Evolutionary conservation across 306 rosid species (phyloP).

Genomic region (Bauhinia variegata): DNA sequence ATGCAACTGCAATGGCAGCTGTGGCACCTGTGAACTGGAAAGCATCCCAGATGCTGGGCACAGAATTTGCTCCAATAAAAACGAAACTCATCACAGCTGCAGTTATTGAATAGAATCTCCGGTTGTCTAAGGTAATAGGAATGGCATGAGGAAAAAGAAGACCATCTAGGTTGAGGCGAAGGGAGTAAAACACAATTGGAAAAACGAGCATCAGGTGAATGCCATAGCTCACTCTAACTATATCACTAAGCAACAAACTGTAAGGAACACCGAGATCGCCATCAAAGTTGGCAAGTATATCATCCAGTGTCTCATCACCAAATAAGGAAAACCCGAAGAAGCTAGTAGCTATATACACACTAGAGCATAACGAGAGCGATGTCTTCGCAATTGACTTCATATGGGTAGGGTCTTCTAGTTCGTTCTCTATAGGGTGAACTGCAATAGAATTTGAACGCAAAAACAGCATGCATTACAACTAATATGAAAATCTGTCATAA

Average conservation of each 20-base stretch:
- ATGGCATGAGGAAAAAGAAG: conserved; percentile 68
- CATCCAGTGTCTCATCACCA: conserved; percentile 71
- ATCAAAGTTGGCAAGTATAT: conserved; percentile 77
- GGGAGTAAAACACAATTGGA: conserved; percentile 75
- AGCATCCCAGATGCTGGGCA: conserved; percentile 82
- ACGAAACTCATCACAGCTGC: conserved; percentile 55
- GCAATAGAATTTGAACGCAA: conserved; percentile 25
- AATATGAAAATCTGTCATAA: no score
- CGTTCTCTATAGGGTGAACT: conserved; percentile 76
- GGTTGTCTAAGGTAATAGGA: conserved; percentile 57
- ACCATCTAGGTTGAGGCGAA: conserved; percentile 71
- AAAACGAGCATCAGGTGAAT: conserved; percentile 80
- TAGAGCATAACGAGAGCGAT: conserved; percentile 58
- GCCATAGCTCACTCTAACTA: conserved; percentile 74
- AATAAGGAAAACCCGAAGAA: conserved; percentile 65
- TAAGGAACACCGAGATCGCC: conserved; percentile 72
- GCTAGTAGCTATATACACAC: conserved; percentile 62
- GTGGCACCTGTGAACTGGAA: conserved; percentile 86
- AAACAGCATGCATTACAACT: no score
- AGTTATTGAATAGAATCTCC: conserved; percentile 61
- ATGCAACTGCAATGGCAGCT: conserved; percentile 61
- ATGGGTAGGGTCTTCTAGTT: conserved; percentile 53
- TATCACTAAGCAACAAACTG: conserved; percentile 64
- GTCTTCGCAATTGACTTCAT: conserved; percentile 59
- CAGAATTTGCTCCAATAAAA: conserved; percentile 71